Evolutionary conservation across 139 green algal genomes (phyloP).

Genomic region (Penium margaritaceum): DNA sequence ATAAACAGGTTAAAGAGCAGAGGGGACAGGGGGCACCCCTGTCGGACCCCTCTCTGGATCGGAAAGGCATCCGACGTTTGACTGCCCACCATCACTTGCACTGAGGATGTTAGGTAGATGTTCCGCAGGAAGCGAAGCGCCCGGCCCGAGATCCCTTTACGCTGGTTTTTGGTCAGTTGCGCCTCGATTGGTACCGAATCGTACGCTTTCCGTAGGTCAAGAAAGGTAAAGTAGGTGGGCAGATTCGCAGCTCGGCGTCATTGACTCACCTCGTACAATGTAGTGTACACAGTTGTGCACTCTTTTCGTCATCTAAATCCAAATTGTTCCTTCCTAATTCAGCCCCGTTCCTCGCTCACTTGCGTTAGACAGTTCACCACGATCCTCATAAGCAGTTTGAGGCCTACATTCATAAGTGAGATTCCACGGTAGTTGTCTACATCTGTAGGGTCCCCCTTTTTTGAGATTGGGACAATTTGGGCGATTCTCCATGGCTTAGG

Average conservation of each 20-base stretch:
- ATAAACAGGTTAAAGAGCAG: not conserved
- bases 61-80: not conserved
- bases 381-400: not conserved
- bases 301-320: not conserved
- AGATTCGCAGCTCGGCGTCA: not conserved
- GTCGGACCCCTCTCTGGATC: not conserved
- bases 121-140: not conserved
- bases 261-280: not conserved
- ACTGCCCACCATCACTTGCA: not conserved
- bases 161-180: not conserved
- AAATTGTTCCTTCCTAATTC: not conserved
- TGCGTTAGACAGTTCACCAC: not conserved
- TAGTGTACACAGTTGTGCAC: not conserved
- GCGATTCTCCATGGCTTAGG: not conserved
- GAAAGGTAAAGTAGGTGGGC: not conserved
- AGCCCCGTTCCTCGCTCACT: not conserved
- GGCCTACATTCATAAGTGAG: not conserved
- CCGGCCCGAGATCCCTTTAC: not conserved
- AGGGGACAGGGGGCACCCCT: not conserved
- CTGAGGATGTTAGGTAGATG: not conserved
- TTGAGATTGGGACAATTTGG: not conserved
- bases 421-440: not conserved
- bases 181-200: not conserved
- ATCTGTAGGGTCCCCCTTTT: not conserved
- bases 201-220: not conserved